Base-by-base conservation (phyloP, 106 monocot genomes). In the Triglochin maritima region DNA sequence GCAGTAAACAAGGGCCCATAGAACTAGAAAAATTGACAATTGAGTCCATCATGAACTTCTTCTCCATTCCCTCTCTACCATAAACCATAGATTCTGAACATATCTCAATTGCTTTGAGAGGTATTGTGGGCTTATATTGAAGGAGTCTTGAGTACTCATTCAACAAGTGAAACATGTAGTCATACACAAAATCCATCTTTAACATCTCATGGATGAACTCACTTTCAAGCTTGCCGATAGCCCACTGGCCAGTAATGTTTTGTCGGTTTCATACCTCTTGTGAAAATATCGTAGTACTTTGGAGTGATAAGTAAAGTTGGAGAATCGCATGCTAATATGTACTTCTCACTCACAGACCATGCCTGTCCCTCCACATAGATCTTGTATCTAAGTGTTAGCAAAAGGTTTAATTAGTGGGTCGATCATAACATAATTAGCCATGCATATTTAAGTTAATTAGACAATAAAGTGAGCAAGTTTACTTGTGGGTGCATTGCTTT, bases 401-500 rank as follows among this genome's bases (percentile, higher is more conserved):
- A 29, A 29, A 29, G 29, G 29, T 42, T 10, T 60, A 9, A n/a
- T 15, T 42, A 5, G 29, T 29, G 52, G 29, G 29, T 29, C 29
- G 29, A 29, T 29, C 29, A 29, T 29, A 29, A 29, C 29, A 29
- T 29, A 29, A 29, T 29, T 29, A 29, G 29, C 29, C 29, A 29
- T 29, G 29, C 29, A 29, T 29, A 29, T 29, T 29, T 1, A 29
- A 29, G 29, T 29, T 29, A 29, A 29, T 29, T 29, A 29, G 29
- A 29, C 29, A 29, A 29, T 29, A 29, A 29, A 29, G 29, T 29
- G 1, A 29, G 29, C 29, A 29, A 29, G 29, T 29, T 29, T 29
- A 86, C 90, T 88, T 86, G 55, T 93, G 72, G 2, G 4, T 74
- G 81, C 93, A 93, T 71, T 93, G 93, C 43, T 54, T 74, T n/a